Evolutionary conservation across 306 rosid species (phyloP), one percentile per base, ranked within the genome.

Genomic region (Casuarina equisetifolia): DNA sequence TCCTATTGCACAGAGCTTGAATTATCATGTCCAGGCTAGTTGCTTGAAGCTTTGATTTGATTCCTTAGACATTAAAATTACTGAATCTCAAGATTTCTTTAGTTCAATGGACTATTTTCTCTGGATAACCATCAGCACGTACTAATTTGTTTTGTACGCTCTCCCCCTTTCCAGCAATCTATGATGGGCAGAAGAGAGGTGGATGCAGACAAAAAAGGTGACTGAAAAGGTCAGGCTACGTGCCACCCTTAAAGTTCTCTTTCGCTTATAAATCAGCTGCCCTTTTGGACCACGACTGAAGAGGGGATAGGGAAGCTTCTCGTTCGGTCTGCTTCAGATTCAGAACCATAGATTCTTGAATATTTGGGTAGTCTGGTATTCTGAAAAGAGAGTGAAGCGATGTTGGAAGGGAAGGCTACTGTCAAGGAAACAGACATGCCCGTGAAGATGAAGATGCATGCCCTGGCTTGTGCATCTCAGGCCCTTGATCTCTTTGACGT

Each of bases 401-500:
- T 93, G 98, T 76, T 91, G 92, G 98, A 93, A 86, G 98, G 97
- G 68, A 93, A 90, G 75, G 93, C 77, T 80, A 52, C 4, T 69
- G 67, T 93, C 43, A 86, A 87, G 81, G 92, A 93, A 84, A 81
- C 93, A 39, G 93, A 93, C 80, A 93, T 93, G 97, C 76, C 89
- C 1, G 77, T 71, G 57, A 91, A 88, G 83, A 90, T 93, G 97
- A 92, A 88, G 88, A 81, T 73, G 62, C 92, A 91, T 67, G 97
- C 93, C 84, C 91, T 87, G 98, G 86, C 96, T 74, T 91, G 78
- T 87, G 98, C 98, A 79, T 91, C 93, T 79, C 84, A 82, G 11
- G 98, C 92, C 38, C 97, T 93, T 79, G 96, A 93, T 91, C 91
- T 88, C 76, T 84, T 79, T 79, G 98, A 93, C 76, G 98, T 91